Evolutionary conservation across 371 early-diverging fungal genomes (phyloP).

Genomic region (Lichtheimia corymbifera): DNA sequence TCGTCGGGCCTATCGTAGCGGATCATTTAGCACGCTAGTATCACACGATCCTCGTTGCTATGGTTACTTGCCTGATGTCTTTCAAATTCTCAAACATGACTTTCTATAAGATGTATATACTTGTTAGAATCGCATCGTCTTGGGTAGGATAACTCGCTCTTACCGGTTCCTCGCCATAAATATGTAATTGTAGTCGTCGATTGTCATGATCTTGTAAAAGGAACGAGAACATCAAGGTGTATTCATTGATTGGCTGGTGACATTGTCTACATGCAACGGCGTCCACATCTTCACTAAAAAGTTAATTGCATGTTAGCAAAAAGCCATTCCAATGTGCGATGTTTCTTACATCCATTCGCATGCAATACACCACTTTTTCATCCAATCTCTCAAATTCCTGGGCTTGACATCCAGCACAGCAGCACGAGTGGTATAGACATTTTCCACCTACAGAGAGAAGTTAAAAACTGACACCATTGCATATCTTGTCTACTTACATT

Average conservation of each 20-base stretch:
- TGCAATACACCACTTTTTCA: conserved; percentile 11
- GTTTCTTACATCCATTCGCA: conserved; percentile 18
- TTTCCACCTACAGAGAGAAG: neutral
- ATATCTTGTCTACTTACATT: neutral
- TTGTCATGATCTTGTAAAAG: conserved; percentile 13
- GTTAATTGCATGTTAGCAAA: neutral
- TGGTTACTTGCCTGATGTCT: neutral
- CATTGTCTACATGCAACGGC: conserved; percentile 9
- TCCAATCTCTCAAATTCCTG: conserved; percentile 12
- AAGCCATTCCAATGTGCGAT: neutral
- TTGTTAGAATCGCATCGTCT: neutral
- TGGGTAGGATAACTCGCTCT: neutral
- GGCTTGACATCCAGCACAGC: conserved; percentile 17
- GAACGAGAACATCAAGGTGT: conserved; percentile 11
- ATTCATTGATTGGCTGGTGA: neutral
- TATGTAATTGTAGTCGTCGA: conserved; percentile 3
- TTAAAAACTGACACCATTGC: neutral
- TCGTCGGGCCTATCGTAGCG: neutral
- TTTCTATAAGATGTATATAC: neutral
- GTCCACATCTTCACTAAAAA: neutral
- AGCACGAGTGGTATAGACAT: conserved; percentile 15
- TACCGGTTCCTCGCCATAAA: conserved; percentile 19
- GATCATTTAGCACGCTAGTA: neutral
- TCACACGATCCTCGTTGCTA: neutral
- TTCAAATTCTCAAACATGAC: neutral